These are phyloP conservation scores for Postia placenta DNA, from an alignment of 768 basidiomycete genomes.

Conservation along the genomic window DNA sequence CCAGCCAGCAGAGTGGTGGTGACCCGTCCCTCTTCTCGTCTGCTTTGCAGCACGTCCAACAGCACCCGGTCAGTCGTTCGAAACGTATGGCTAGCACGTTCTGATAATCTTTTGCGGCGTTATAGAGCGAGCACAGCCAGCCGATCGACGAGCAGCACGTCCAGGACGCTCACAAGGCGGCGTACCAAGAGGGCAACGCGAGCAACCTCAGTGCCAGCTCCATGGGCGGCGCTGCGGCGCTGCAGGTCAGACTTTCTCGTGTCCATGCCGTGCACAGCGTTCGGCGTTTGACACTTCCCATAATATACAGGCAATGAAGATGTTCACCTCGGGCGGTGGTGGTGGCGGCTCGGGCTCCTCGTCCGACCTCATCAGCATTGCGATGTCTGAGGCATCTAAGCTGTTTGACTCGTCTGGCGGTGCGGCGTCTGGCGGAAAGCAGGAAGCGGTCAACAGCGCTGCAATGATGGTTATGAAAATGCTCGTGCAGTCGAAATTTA, in stretches of 20 bases:
- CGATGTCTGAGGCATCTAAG: conserved; percentile 78
- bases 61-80: conserved; percentile 38
- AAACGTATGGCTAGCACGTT: neutral
- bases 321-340: conserved; percentile 52
- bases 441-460: conserved; percentile 80
- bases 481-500: conserved; percentile 62
- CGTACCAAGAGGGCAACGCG: conserved; percentile 49
- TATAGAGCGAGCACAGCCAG: conserved; percentile 44
- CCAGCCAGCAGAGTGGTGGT: conserved; percentile 50
- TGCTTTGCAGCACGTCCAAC: conserved; percentile 46
- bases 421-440: conserved; percentile 61
- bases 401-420: conserved; percentile 69
- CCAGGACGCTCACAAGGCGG: conserved; percentile 52
- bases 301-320: conserved; percentile 48
- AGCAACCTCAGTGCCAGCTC: conserved; percentile 50
- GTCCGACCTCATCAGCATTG: conserved; percentile 73
- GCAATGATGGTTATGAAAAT: conserved; percentile 85
- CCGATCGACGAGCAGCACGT: conserved; percentile 67
- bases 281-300: neutral
- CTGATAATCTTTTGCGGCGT: neutral
- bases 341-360: conserved; percentile 35
- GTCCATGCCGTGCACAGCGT: neutral
- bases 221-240: conserved; percentile 73
- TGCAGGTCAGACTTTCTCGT: conserved; percentile 41
- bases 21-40: conserved; percentile 49